phyloP scores from a whole-genome alignment of 495 filamentous ascomycete species.

The Trichoderma erinaceum region DNA sequence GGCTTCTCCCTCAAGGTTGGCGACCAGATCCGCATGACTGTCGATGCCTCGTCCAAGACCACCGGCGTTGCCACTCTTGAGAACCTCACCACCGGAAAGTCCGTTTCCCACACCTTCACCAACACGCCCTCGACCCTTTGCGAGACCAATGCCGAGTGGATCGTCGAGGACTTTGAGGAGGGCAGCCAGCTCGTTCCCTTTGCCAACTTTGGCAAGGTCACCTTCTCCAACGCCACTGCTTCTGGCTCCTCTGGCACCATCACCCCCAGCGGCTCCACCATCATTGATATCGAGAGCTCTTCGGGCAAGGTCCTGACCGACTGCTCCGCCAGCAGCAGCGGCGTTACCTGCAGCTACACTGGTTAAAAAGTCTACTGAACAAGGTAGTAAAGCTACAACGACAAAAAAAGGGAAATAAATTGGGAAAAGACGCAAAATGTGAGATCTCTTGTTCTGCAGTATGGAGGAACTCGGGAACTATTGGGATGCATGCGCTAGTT shows the following conservation, averaged over 20 bases:
- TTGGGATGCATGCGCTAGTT: too few relatives aligned
- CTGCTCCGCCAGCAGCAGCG: constrained; percentile 14
- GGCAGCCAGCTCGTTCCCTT: constrained; percentile 45
- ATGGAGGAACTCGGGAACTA: too few relatives aligned
- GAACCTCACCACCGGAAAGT: constrained; percentile 48
- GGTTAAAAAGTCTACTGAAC: too few relatives aligned
- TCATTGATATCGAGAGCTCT: constrained; percentile 40
- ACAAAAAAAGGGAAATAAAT: too few relatives aligned
- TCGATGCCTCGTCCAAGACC: background rate
- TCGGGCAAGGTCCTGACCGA: constrained; percentile 34
- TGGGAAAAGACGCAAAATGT: too few relatives aligned
- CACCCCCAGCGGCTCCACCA: constrained; percentile 25
- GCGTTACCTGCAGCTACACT: constrained; percentile 2
- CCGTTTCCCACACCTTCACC: constrained; percentile 45
- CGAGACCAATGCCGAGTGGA: constrained; percentile 56
- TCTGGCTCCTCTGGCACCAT: constrained; percentile 35
- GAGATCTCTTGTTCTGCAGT: too few relatives aligned
- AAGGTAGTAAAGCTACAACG: too few relatives aligned
- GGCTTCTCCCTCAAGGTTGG: background rate
- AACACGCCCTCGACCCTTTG: constrained; percentile 25
- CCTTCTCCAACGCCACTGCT: constrained; percentile 36
- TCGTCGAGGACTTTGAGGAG: constrained; percentile 57
- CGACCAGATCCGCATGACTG: background rate
- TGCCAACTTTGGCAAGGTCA: constrained; percentile 48
- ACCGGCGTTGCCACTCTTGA: constrained; percentile 41